These are phyloP conservation scores for Hymenoscyphus scutula DNA, from an alignment of 2,329 filamentous ascomycete species.

Conservation along the genomic window DNA sequence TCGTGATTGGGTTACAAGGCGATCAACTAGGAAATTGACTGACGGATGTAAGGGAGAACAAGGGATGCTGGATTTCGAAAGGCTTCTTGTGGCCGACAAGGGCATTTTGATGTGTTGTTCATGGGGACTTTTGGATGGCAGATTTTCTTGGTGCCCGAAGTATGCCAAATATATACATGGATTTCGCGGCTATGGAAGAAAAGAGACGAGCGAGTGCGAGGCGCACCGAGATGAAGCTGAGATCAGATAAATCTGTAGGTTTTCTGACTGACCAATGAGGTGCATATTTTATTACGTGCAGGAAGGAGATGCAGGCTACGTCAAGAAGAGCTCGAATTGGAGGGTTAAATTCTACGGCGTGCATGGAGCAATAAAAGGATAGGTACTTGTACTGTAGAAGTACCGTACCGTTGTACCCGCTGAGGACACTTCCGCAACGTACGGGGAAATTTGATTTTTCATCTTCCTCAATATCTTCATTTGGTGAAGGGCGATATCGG, in stretches of 20 bases:
- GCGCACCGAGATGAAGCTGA: neutral
- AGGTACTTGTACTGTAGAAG: conserved; percentile 4
- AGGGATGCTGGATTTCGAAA: neutral
- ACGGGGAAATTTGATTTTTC: neutral
- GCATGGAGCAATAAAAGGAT: neutral
- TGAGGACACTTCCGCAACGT: neutral
- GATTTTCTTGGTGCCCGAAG: neutral
- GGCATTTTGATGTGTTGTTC: neutral
- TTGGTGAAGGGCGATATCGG: neutral
- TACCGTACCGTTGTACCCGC: conserved; percentile 3
- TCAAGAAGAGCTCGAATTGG: conserved; percentile 3
- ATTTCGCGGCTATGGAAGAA: conserved; percentile 1
- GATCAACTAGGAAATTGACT: neutral
- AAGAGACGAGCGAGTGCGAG: neutral
- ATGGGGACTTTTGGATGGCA: too few relatives aligned
- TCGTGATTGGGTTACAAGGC: neutral
- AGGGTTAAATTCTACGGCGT: conserved; percentile 3
- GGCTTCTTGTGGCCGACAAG: conserved; percentile 1
- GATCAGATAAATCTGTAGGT: neutral
- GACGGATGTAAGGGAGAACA: neutral
- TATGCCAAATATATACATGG: neutral
- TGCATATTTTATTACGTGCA: neutral
- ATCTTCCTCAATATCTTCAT: neutral
- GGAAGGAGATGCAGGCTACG: neutral
- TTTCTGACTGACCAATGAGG: neutral